phyloP scores from a whole-genome alignment of 306 rosid genomes.

The Acacia acuminata region DNA sequence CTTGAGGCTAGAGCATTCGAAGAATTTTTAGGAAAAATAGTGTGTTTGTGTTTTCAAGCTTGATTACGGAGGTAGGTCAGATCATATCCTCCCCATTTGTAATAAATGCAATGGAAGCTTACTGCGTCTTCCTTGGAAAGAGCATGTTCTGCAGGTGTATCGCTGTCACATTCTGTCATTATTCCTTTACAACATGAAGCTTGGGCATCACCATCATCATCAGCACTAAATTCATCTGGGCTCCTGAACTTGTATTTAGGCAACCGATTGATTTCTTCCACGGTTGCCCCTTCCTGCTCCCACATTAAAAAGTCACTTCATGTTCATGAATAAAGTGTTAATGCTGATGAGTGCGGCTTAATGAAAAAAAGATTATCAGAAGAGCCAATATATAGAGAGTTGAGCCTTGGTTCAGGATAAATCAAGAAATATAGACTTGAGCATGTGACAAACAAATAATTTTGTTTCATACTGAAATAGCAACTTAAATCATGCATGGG shows the following conservation, averaged over 20 bases:
- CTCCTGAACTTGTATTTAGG: conserved; percentile 67
- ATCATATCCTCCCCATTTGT: neutral
- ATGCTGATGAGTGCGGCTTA: neutral
- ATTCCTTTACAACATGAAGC: conserved; percentile 64
- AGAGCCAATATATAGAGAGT: neutral
- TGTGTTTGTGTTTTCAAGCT: neutral
- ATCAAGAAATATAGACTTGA: no score
- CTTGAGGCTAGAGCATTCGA: neutral
- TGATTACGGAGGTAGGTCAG: neutral
- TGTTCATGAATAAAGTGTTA: neutral
- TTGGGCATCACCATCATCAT: conserved; percentile 41
- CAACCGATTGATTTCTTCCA: conserved; percentile 74
- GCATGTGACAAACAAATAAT: neutral
- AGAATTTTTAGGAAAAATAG: neutral
- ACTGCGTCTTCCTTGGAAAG: conserved; percentile 71
- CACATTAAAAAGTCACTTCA: conserved; percentile 36
- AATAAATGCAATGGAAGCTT: conserved; percentile 42
- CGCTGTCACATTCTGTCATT: conserved; percentile 54
- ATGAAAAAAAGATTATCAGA: neutral
- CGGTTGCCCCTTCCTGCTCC: conserved; percentile 87
- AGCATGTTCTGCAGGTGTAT: conserved; percentile 49
- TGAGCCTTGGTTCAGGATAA: neutral
- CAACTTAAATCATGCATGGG: neutral
- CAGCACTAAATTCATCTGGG: conserved; percentile 40
- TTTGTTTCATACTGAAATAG: neutral